Conservation (phyloP, 495 filamentous ascomycete species). For the Pseudotulostoma volvatum region DNA sequence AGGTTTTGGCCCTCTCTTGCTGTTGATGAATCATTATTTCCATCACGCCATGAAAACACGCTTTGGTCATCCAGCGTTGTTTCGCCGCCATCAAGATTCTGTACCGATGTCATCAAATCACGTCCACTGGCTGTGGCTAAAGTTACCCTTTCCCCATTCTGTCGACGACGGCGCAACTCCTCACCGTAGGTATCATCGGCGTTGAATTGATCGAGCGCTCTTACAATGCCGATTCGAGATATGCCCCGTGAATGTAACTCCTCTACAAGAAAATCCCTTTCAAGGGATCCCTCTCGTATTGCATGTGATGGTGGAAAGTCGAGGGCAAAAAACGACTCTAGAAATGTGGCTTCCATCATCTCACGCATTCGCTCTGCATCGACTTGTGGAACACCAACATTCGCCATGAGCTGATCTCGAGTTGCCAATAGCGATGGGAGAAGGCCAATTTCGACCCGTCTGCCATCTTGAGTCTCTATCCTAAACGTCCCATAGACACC, state of each 20-base stretch:
- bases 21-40: constrained; percentile 33
- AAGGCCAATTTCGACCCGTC: constrained; percentile 30
- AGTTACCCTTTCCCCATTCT: constrained; percentile 28
- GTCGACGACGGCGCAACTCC: constrained; percentile 26
- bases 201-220: constrained; percentile 26
- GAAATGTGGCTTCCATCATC: constrained; percentile 35
- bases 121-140: constrained; percentile 28
- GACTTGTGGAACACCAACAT: constrained; percentile 23
- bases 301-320: constrained; percentile 27
- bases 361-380: constrained; percentile 32
- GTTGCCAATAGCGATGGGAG: constrained; percentile 30
- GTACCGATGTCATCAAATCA: constrained; percentile 29
- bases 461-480: constrained; percentile 31
- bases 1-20: constrained; percentile 56
- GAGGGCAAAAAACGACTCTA: constrained; percentile 32
- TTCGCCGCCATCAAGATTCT: constrained; percentile 34
- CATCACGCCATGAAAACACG: constrained; percentile 40
- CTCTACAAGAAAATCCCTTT: constrained; percentile 24
- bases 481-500: constrained; percentile 33
- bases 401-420: constrained; percentile 30
- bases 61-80: constrained; percentile 44
- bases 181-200: constrained; percentile 28
- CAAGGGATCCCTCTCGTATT: constrained; percentile 16
- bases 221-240: constrained; percentile 24
- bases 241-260: constrained; percentile 29